Evolutionary conservation across 2,329 filamentous ascomycete genomes (phyloP).

Genomic region (Aspergillus sp.): DNA sequence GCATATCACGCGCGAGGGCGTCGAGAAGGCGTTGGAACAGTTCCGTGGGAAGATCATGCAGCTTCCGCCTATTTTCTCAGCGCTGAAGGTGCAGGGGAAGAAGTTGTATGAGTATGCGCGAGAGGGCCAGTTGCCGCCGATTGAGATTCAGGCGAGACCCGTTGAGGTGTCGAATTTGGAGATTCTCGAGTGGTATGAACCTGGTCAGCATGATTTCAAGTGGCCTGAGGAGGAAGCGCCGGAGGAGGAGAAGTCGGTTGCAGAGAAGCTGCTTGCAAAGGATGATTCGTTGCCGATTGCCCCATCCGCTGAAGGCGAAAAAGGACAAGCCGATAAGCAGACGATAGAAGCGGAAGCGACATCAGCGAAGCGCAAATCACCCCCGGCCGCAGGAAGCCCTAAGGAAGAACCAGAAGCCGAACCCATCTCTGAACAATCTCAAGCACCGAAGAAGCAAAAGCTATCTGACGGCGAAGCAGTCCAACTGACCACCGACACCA

Average conservation of each 20-base stretch:
- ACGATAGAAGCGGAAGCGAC: constrained; percentile 9
- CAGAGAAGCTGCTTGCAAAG: constrained; percentile 54
- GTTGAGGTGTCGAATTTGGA: constrained; percentile 73
- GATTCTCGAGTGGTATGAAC: constrained; percentile 73
- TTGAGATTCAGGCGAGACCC: constrained; percentile 71
- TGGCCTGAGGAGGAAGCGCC: constrained; percentile 76
- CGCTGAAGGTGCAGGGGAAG: constrained; percentile 87
- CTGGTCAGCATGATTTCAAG: constrained; percentile 66
- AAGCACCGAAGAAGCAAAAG: constrained; percentile 24
- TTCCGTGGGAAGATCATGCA: constrained; percentile 83
- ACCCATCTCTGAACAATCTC: background rate
- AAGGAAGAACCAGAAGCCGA: constrained; percentile 10
- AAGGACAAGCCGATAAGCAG: constrained; percentile 10
- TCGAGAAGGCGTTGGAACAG: constrained; percentile 64
- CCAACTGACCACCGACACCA: background rate
- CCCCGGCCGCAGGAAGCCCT: constrained; percentile 14
- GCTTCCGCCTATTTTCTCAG: constrained; percentile 85
- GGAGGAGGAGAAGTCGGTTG: constrained; percentile 64
- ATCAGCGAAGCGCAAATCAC: constrained; percentile 28
- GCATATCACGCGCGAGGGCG: constrained; percentile 68
- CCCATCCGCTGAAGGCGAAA: constrained; percentile 22
- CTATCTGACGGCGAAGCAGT: constrained; percentile 18
- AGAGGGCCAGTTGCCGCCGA: constrained; percentile 75
- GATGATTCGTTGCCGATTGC: constrained; percentile 19
- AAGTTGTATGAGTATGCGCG: constrained; percentile 92